These are phyloP conservation scores for Cadophora malorum DNA, from an alignment of 2,329 filamentous ascomycete species.

Conservation along the genomic window DNA sequence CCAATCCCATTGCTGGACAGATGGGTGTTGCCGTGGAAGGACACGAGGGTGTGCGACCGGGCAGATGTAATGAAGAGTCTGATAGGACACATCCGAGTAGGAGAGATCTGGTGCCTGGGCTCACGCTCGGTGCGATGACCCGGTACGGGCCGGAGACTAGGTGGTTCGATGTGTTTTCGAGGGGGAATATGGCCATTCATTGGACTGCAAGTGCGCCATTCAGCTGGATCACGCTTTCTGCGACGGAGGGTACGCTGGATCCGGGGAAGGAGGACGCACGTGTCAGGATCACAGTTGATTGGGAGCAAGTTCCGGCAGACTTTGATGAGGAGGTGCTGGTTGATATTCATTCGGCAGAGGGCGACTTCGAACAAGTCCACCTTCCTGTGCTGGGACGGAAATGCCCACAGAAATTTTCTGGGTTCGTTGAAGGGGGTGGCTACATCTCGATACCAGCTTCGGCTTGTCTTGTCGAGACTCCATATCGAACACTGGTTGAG, in stretches of 20 bases:
- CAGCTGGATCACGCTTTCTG: constrained; percentile 49
- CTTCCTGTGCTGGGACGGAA: constrained; percentile 58
- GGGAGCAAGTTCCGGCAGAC: constrained; percentile 48
- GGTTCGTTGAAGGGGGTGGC: constrained; percentile 66
- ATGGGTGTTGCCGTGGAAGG: constrained; percentile 57
- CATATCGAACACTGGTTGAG: constrained; percentile 19
- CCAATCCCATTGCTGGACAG: constrained; percentile 53
- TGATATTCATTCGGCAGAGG: constrained; percentile 46
- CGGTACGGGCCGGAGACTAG: constrained; percentile 59
- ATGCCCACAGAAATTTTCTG: constrained; percentile 57
- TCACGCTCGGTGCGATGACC: constrained; percentile 52
- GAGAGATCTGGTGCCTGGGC: constrained; percentile 43
- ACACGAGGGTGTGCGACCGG: constrained; percentile 44
- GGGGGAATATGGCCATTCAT: constrained; percentile 56
- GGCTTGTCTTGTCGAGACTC: background rate
- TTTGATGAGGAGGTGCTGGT: constrained; percentile 43
- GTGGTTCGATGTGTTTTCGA: constrained; percentile 67
- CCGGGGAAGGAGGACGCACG: constrained; percentile 55
- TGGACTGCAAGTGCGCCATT: constrained; percentile 53
- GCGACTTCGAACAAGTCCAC: constrained; percentile 54
- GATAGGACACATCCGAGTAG: constrained; percentile 54
- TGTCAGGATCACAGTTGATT: constrained; percentile 55
- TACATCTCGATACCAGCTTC: constrained; percentile 57
- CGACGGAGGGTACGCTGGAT: constrained; percentile 55
- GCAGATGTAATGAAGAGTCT: constrained; percentile 58